A percentile compares a stretch with the other conserved stretches of the same genome.
Evolutionary conservation across 441 rosid genomes (phyloP).

Genomic region (Pelargonium myrrhifolium): DNA sequence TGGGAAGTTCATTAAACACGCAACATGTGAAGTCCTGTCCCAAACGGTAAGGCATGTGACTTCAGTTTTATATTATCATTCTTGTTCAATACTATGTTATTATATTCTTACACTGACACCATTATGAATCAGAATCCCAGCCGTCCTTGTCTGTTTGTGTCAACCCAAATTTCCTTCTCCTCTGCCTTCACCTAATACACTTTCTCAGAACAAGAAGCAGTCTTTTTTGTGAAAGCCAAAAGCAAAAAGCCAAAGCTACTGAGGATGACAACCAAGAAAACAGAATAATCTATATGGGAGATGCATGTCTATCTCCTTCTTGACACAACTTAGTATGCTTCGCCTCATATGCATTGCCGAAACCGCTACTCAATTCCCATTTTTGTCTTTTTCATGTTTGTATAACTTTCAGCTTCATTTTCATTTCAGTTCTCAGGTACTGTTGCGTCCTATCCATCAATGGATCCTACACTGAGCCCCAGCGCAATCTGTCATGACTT

Average conservation of each 20-base stretch:
- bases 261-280: constrained; percentile 5
- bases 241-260: not conserved
- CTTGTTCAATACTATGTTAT: not conserved
- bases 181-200: not conserved
- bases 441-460: constrained; percentile 3
- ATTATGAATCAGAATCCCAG: constrained; percentile 11
- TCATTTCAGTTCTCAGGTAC: constrained; percentile 4
- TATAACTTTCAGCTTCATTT: not conserved
- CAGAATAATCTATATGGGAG: constrained; percentile 10
- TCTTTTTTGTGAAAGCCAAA: not conserved
- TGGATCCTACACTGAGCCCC: constrained; percentile 26
- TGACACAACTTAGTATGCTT: not conserved
- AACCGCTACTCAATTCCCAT: constrained; percentile 12
- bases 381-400: not conserved
- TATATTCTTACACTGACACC: not conserved
- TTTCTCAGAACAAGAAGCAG: constrained; percentile 1
- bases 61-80: constrained; percentile 6
- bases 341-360: constrained; percentile 15
- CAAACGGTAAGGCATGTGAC: constrained; percentile 14
- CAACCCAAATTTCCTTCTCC: constrained; percentile 14
- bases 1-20: not conserved
- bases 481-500: constrained; percentile 12
- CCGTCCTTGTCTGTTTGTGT: constrained; percentile 17
- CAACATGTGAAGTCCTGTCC: constrained; percentile 10
- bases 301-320: not conserved